Percentiles rank a stretch among this genome's conserved stretches.
Conservation (phyloP, 257 asterid species). For the Capsicum chinense region DNA sequence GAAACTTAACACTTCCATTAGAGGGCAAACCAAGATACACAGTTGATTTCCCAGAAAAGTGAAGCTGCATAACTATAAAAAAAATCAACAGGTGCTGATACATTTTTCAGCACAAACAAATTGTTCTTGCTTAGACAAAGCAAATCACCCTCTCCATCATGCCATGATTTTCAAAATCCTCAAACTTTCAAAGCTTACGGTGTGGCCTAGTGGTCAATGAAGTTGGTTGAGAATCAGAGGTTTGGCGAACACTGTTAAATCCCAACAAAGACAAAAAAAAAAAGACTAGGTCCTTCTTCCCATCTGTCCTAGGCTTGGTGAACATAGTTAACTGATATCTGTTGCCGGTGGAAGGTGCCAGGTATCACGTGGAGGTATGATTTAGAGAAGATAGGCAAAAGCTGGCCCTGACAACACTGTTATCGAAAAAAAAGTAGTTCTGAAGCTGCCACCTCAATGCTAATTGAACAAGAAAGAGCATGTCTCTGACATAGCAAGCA, state of each 20-base stretch:
- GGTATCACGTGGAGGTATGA: too few species aligned
- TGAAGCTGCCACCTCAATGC: neutral
- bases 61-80: constrained; percentile 18
- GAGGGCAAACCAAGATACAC: neutral
- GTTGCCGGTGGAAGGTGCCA: too few species aligned
- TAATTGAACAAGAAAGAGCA: constrained; percentile 11
- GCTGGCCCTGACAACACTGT: too few species aligned
- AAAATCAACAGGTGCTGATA: constrained; percentile 2
- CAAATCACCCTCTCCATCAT: constrained; percentile 6
- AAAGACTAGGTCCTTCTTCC: too few species aligned
- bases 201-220: too few species aligned
- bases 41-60: constrained; percentile 1
- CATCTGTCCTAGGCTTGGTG: too few species aligned
- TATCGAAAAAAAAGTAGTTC: neutral
- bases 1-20: constrained; percentile 12
- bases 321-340: too few species aligned
- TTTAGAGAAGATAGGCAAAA: too few species aligned
- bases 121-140: neutral
- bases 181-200: neutral
- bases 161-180: neutral
- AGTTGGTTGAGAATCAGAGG: too few species aligned
- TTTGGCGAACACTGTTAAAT: too few species aligned
- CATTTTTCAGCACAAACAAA: constrained; percentile 12
- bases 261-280: too few species aligned
- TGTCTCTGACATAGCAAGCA: constrained; percentile 23